Base-by-base conservation (phyloP, 495 filamentous ascomycete species). In the Collariella sp. region DNA sequence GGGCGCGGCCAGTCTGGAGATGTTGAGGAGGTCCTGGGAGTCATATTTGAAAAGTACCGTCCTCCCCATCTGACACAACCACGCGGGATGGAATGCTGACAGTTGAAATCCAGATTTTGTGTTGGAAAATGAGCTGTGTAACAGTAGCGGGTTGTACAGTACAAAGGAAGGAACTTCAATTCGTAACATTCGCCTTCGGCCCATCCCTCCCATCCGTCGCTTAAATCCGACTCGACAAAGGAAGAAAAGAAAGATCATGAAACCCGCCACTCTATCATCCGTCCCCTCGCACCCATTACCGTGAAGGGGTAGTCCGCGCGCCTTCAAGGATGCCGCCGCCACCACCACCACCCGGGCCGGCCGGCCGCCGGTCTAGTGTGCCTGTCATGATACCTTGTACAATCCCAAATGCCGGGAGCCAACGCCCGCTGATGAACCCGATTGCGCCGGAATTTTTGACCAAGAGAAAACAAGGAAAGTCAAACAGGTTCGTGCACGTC, bases 1-100 rank as follows among this genome's bases (percentile, higher is more conserved):
- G 93, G 93, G 2, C 82, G 81, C 52, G 93, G 91, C 2, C 87
- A 88, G 54, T 79, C 78, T 39, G 90, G 89, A 2, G 93, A 99
- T 77, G 88, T 99, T 29, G 91, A 99, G 69, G 93, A 97, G 62
- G 89, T 97, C 2, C 70, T 99, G 54, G 94, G 94, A 1, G 91
- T 97, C 36, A 90, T 99, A 2, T 97, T 99, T 72, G 91, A 99
- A 68, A 97, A 95, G 86, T 93, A 64, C 35, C 3, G 22, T 41
- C 4, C n/a, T n/a, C n/a, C n/a, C 18, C 22, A 22, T 22, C 11
- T 18, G n/a, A 16, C 22, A 13, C 52, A 47, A 41, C 2, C 12
- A 3, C 18, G 23, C 22, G 34, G 52, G 26, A 46, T 10, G 12
- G 18, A 13, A 12, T n/a, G 20, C 50, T 59, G 48, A 53, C 48